phyloP scores from a whole-genome alignment of 2,329 filamentous ascomycete species.

The Aureobasidium lini region DNA sequence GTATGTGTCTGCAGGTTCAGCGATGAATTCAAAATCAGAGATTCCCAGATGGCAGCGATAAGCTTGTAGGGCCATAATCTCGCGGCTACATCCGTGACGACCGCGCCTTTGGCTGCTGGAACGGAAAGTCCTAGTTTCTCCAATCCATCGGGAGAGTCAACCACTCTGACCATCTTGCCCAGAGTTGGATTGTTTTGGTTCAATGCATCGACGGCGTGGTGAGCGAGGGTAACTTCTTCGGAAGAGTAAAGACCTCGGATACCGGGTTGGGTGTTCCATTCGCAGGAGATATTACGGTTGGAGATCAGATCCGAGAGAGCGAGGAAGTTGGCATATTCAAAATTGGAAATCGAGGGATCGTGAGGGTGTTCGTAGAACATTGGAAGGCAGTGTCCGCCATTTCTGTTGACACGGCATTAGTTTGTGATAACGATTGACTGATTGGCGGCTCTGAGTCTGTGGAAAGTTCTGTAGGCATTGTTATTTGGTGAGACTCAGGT shows the following conservation, averaged over 20 bases:
- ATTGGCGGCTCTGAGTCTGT: too few relatives aligned
- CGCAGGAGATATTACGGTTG: conserved; percentile 55
- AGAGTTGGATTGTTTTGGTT: conserved; percentile 50
- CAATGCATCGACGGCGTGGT: conserved; percentile 46
- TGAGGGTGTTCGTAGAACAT: conserved; percentile 54
- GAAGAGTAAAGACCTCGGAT: conserved; percentile 57
- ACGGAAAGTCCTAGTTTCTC: conserved; percentile 43
- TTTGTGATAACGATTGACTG: not conserved
- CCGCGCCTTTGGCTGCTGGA: conserved; percentile 52
- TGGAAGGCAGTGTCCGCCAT: conserved; percentile 64
- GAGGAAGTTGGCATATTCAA: conserved; percentile 63
- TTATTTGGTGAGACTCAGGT: too few relatives aligned
- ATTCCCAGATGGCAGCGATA: conserved; percentile 62
- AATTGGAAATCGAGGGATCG: conserved; percentile 50
- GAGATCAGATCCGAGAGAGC: conserved; percentile 53
- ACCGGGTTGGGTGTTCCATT: conserved; percentile 57
- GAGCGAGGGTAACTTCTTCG: conserved; percentile 47
- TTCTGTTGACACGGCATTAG: conserved; percentile 16
- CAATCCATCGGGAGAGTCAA: conserved; percentile 39
- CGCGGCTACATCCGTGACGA: conserved; percentile 58
- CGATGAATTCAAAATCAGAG: conserved; percentile 38
- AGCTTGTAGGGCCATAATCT: conserved; percentile 81
- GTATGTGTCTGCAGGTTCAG: conserved; percentile 73
- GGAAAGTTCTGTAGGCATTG: too few relatives aligned
- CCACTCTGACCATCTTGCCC: conserved; percentile 34